Evolutionary conservation across 345 rosid species (phyloP).

Genomic region (Crucihimalaya himalaica): DNA sequence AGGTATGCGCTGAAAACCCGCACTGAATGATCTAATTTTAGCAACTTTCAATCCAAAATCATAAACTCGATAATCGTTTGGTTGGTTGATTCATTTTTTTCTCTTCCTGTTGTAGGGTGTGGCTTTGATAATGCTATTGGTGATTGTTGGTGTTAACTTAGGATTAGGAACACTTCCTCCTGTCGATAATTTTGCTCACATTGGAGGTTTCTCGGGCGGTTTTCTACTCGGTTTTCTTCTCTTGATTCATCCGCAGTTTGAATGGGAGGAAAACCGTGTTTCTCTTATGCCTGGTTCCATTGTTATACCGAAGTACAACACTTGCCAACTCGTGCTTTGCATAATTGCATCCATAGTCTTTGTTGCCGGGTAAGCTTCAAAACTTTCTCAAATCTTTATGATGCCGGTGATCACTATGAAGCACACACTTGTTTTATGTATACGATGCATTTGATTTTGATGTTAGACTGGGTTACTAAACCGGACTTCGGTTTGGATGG

Average conservation of each 20-base stretch:
- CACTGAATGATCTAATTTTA: not conserved
- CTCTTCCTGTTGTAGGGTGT: slow-evolving; percentile 51
- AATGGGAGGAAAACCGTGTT: slow-evolving; percentile 58
- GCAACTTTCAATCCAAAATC: not conserved
- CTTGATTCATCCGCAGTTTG: slow-evolving; percentile 73
- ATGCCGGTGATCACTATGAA: no score
- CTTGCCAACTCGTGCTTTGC: slow-evolving; percentile 67
- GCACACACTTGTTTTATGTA: no score
- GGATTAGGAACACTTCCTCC: slow-evolving; percentile 90
- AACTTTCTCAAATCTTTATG: slow-evolving; percentile 7
- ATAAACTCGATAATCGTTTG: not conserved
- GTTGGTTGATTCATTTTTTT: not conserved
- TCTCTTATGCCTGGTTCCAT: slow-evolving; percentile 55
- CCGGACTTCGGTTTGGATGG: not conserved
- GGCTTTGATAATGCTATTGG: slow-evolving; percentile 61
- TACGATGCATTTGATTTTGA: no score
- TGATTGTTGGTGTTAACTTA: slow-evolving; percentile 70
- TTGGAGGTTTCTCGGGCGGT: slow-evolving; percentile 78
- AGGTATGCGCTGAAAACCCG: slow-evolving; percentile 47
- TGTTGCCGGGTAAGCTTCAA: slow-evolving; percentile 60
- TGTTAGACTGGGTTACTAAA: slow-evolving; percentile 13
- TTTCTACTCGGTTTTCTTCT: slow-evolving; percentile 71
- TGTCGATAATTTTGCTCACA: slow-evolving; percentile 91
- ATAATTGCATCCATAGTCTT: slow-evolving; percentile 52
- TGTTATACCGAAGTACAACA: slow-evolving; percentile 68